Conservation (phyloP, 1,139 yeast species). For the Geotrichum candidum region DNA sequence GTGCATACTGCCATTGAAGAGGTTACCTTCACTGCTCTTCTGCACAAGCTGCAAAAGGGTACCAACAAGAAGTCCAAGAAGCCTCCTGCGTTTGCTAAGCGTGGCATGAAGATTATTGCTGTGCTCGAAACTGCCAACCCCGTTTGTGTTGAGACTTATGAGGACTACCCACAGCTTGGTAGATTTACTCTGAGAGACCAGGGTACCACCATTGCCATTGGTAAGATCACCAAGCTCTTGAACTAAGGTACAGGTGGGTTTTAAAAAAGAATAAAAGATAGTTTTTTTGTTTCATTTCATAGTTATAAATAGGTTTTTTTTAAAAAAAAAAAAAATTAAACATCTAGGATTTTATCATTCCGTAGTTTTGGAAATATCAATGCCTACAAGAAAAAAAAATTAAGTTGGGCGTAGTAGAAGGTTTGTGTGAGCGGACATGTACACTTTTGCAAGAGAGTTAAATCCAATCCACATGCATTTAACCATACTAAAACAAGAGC, state of each 20-base stretch:
- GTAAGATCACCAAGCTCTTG: conserved; percentile 60
- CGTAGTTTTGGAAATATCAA: no score
- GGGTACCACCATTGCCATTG: conserved; percentile 96
- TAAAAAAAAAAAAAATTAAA: no score
- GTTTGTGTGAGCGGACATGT: no score
- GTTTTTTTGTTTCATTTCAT: background rate
- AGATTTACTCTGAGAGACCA: conserved; percentile 98
- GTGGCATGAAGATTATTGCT: conserved; percentile 98
- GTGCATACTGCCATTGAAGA: conserved; percentile 98
- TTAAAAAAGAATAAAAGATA: no score
- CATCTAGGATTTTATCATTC: no score
- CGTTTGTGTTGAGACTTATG: conserved; percentile 88
- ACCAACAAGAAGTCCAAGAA: conserved; percentile 94
- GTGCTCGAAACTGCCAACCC: conserved; percentile 77
- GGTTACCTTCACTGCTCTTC: conserved; percentile 70
- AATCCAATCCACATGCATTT: no score
- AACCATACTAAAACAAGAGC: background rate
- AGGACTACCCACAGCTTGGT: conserved; percentile 91
- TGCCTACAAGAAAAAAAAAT: no score
- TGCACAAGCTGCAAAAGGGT: conserved; percentile 93
- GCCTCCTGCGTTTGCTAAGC: conserved; percentile 97
- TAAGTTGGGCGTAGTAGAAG: no score
- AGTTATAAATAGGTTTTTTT: no score
- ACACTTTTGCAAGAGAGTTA: no score
- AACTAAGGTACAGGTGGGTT: conserved; percentile 19